A percentile compares a stretch with the other conserved stretches of the same genome.
Evolutionary conservation across 2,329 filamentous ascomycete species (phyloP).

Genomic region (Ceratocystis destructans): DNA sequence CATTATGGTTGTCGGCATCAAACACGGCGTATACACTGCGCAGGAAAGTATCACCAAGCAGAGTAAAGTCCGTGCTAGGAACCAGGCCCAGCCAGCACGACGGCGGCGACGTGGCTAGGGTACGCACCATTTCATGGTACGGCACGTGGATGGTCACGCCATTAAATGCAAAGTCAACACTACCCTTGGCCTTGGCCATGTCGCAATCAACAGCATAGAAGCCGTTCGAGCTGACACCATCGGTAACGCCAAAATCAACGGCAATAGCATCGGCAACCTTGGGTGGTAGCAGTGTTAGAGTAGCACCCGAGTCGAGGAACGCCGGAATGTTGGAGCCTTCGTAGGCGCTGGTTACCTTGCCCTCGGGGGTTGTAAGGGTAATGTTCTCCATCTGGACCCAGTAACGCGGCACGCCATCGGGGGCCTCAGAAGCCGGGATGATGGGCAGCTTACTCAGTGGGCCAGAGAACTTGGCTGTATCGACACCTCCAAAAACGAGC

Average conservation of each 20-base stretch:
- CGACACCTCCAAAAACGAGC: slow-evolving; percentile 54
- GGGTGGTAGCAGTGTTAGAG: slow-evolving; percentile 51
- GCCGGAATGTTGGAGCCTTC: slow-evolving; percentile 36
- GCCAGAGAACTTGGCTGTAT: slow-evolving; percentile 50
- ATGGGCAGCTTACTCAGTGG: slow-evolving; percentile 47
- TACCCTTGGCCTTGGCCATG: slow-evolving; percentile 30
- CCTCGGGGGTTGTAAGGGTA: slow-evolving; percentile 29
- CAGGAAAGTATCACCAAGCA: slow-evolving; percentile 42
- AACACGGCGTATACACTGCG: slow-evolving; percentile 41
- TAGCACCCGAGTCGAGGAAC: slow-evolving; percentile 58
- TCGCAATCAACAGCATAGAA: slow-evolving; percentile 37
- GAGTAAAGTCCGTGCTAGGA: slow-evolving; percentile 33
- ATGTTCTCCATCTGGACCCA: slow-evolving; percentile 38
- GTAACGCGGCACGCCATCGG: slow-evolving; percentile 40
- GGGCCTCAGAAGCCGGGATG: slow-evolving; percentile 39
- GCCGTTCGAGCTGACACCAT: slow-evolving; percentile 28
- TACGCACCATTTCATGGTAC: slow-evolving; percentile 32
- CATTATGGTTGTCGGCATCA: slow-evolving; percentile 35
- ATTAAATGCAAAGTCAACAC: slow-evolving; percentile 37
- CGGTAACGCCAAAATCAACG: slow-evolving; percentile 33
- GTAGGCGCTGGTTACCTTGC: slow-evolving; percentile 25
- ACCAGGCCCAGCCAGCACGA: slow-evolving; percentile 39
- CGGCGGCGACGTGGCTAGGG: slow-evolving; percentile 21
- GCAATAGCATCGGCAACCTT: slow-evolving; percentile 38
- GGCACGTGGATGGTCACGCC: slow-evolving; percentile 37